These are phyloP conservation scores for Solanum medicagineum DNA, from an alignment of 257 asterid species.

Conservation along the genomic window DNA sequence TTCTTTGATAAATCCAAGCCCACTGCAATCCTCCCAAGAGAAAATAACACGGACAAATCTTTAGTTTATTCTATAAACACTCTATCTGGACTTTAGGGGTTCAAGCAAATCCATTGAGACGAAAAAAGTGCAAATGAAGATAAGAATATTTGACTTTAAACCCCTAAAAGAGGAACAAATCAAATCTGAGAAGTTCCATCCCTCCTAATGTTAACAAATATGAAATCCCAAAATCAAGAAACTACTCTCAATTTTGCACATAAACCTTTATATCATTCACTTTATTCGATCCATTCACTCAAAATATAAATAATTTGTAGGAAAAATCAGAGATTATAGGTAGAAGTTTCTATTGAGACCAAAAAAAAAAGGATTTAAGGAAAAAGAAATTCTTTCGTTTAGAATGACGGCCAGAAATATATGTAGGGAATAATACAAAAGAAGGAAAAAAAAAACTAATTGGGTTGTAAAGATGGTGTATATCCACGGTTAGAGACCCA, in stretches of 20 bases:
- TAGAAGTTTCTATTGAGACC: background rate
- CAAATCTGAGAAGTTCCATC: background rate
- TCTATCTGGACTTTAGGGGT: background rate
- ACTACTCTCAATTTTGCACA: background rate
- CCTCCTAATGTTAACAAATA: background rate
- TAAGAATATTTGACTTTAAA: background rate
- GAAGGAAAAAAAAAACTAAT: background rate
- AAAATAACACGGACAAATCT: background rate
- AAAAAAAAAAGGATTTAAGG: background rate
- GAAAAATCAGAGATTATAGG: background rate
- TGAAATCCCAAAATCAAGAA: background rate
- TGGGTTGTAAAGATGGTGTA: background rate
- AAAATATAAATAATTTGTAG: background rate
- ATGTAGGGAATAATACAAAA: background rate
- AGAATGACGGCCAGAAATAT: background rate
- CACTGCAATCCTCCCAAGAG: background rate
- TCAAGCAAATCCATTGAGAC: background rate
- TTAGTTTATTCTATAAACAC: background rate
- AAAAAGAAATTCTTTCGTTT: background rate
- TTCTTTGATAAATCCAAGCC: background rate
- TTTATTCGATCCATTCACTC: background rate
- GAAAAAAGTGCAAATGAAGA: background rate
- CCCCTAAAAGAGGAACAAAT: background rate
- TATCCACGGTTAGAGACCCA: background rate
- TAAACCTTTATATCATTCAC: background rate